Base-by-base conservation (phyloP, 176 grass and related monocot genomes). In the Phragmites australis region DNA sequence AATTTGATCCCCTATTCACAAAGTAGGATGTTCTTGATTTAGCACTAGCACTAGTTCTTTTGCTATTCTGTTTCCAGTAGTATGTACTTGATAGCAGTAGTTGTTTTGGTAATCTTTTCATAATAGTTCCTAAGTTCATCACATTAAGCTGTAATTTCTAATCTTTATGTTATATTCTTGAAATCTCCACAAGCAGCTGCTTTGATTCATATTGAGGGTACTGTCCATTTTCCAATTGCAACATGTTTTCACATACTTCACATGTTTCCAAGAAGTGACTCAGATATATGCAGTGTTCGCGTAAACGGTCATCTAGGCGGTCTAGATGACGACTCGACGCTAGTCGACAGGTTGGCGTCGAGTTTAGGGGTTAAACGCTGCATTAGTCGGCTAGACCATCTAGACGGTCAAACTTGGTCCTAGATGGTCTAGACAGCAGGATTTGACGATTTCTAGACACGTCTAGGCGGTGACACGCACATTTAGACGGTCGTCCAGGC, bases 1-100 rank as follows among this genome's bases (percentile, higher is more conserved):
- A 46, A 25, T 56, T 52, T 59, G 50, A 8, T 9, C 30, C 65
- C 32, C 22, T 88, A 14, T 52, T 37, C 65, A n/a, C 45, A 42
- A 73, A 68, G 46, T 61, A 52, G 13, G 42, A 73, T 12, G 6
- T 51, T 74, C 18, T 75, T 87, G 11, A 61, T 78, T 9, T 54
- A 82, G 27, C 19, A 32, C 34, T 54, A 82, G 27, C 19, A 32
- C 34, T 66, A 55, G 21, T 80, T 54, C 1, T 37, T 64, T 67
- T 76, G 71, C 3, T 42, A 70, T 44, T 82, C 10, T 67, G 3
- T 67, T 26, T 79, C 6, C n/a, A 25, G 13, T 41, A 52, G 37
- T 40, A 43, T 31, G 8, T 53, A 31, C 61, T 51, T 85, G 7
- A 41, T 78, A 82, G 12, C 10, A 45, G n/a, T 55, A 32, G 2